Evolutionary conservation across 2,329 filamentous ascomycete species (phyloP).

Genomic region (Phoma sp.): DNA sequence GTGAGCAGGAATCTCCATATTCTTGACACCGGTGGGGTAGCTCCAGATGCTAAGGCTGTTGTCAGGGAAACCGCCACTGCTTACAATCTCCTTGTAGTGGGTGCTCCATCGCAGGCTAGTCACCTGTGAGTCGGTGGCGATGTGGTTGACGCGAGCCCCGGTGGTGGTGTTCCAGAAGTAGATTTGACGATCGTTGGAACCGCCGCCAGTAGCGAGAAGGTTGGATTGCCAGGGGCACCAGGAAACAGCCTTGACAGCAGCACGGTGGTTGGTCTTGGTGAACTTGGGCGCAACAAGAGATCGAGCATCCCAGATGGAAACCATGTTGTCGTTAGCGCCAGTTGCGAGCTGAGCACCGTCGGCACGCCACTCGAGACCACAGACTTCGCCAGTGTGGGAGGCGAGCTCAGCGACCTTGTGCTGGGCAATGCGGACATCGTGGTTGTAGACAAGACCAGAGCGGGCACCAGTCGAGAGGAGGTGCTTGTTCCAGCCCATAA

Average conservation of each 20-base stretch:
- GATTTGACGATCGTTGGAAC: slow-evolving; percentile 95
- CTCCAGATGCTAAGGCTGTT: slow-evolving; percentile 99
- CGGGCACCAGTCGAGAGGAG: slow-evolving; percentile 92
- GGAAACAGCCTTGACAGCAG: slow-evolving; percentile 94
- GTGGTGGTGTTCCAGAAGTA: slow-evolving; percentile 99
- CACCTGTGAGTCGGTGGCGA: slow-evolving; percentile 97
- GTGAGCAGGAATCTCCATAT: slow-evolving; percentile 96
- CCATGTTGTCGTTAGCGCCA: slow-evolving; percentile 97
- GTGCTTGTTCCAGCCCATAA: slow-evolving; percentile 99
- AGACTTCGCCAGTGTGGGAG: slow-evolving; percentile 97
- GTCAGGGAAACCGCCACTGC: slow-evolving; percentile 97
- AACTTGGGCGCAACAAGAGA: slow-evolving; percentile 94
- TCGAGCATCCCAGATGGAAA: slow-evolving; percentile 98
- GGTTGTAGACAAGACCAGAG: slow-evolving; percentile 95
- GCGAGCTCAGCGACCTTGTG: slow-evolving; percentile 98
- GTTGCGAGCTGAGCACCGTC: slow-evolving; percentile 97
- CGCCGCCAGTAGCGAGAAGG: slow-evolving; percentile 93
- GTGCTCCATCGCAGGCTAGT: slow-evolving; percentile 96
- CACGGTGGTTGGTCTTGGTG: slow-evolving; percentile 99
- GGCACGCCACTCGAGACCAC: slow-evolving; percentile 95
- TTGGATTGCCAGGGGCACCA: slow-evolving; percentile 99
- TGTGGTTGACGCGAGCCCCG: slow-evolving; percentile 96
- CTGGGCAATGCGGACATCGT: slow-evolving; percentile 95
- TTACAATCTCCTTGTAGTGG: slow-evolving; percentile 96
- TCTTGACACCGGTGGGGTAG: slow-evolving; percentile 95